phyloP scores from a whole-genome alignment of 2,329 filamentous ascomycete species.

The Scleromitrula shiraiana region DNA sequence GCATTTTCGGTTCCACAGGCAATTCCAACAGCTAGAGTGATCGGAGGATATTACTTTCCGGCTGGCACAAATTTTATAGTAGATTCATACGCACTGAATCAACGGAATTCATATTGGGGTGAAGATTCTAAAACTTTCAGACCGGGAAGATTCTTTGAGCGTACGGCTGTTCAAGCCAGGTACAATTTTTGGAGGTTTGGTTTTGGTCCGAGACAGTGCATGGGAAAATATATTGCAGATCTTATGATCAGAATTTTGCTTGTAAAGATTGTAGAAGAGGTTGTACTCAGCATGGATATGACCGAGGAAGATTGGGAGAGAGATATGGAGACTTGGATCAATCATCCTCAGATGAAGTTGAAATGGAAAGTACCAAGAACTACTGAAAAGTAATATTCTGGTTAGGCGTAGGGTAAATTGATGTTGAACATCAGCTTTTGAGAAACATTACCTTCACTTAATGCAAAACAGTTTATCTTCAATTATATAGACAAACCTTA shows the following conservation, averaged over 20 bases:
- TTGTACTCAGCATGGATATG: background rate
- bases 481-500: too few relatives aligned
- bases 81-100: slow-evolving; percentile 37
- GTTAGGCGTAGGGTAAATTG: too few relatives aligned
- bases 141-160: slow-evolving; percentile 28
- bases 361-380: too few relatives aligned
- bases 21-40: slow-evolving; percentile 29
- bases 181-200: slow-evolving; percentile 39
- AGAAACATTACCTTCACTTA: too few relatives aligned
- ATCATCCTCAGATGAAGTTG: slow-evolving; percentile 7
- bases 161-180: slow-evolving; percentile 18
- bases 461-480: too few relatives aligned
- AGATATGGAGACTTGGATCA: slow-evolving; percentile 7
- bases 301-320: slow-evolving; percentile 4
- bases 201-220: slow-evolving; percentile 37
- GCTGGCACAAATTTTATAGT: slow-evolving; percentile 35
- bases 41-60: slow-evolving; percentile 33
- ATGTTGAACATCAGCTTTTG: too few relatives aligned
- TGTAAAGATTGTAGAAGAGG: slow-evolving; percentile 7
- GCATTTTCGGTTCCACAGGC: slow-evolving; percentile 37
- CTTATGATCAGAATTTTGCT: slow-evolving; percentile 26
- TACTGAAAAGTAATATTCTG: too few relatives aligned
- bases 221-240: slow-evolving; percentile 36
- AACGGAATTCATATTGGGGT: slow-evolving; percentile 34
- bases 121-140: slow-evolving; percentile 30